A percentile compares a stretch with the other conserved stretches of the same genome.
These are phyloP conservation scores for Trichoderma citrinoviride DNA, from an alignment of 2,329 filamentous ascomycete species.

Conservation along the genomic window DNA sequence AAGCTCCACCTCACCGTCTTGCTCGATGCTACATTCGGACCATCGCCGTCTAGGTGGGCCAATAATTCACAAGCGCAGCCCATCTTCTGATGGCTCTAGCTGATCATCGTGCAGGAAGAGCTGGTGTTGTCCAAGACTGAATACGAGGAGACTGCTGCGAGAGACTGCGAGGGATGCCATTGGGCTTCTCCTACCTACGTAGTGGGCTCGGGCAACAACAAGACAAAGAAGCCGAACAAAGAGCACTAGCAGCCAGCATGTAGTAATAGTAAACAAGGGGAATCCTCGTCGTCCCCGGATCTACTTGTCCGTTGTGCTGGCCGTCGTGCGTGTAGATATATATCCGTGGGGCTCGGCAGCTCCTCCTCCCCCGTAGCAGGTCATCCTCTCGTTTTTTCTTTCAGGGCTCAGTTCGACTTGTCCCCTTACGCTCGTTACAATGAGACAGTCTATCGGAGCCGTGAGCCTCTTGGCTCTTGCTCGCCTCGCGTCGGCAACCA, in stretches of 20 bases:
- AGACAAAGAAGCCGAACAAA: too few species aligned
- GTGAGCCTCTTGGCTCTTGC: slow-evolving; percentile 25
- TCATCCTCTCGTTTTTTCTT: not conserved
- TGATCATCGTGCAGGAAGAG: slow-evolving; percentile 5
- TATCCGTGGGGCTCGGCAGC: not conserved
- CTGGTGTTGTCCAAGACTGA: slow-evolving; percentile 6
- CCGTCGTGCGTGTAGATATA: not conserved
- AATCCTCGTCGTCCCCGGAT: not conserved
- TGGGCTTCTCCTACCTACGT: not conserved
- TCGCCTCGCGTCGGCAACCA: slow-evolving; percentile 21
- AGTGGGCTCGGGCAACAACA: too few species aligned
- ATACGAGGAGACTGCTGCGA: slow-evolving; percentile 4
- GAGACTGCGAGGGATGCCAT: slow-evolving; percentile 1
- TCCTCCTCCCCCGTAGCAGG: not conserved
- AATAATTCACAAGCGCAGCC: slow-evolving; percentile 2
- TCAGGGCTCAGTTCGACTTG: not conserved
- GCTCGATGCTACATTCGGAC: slow-evolving; percentile 16
- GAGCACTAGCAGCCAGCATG: too few species aligned
- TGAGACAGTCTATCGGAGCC: slow-evolving; percentile 11
- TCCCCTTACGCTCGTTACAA: not conserved
- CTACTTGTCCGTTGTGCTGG: too few species aligned
- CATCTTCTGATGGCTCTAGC: slow-evolving; percentile 4
- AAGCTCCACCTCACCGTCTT: slow-evolving; percentile 10
- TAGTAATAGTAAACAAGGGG: not conserved
- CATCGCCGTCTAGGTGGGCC: slow-evolving; percentile 17